phyloP scores from a whole-genome alignment of 176 grass and related monocot species.

The Oryza coarctata region DNA sequence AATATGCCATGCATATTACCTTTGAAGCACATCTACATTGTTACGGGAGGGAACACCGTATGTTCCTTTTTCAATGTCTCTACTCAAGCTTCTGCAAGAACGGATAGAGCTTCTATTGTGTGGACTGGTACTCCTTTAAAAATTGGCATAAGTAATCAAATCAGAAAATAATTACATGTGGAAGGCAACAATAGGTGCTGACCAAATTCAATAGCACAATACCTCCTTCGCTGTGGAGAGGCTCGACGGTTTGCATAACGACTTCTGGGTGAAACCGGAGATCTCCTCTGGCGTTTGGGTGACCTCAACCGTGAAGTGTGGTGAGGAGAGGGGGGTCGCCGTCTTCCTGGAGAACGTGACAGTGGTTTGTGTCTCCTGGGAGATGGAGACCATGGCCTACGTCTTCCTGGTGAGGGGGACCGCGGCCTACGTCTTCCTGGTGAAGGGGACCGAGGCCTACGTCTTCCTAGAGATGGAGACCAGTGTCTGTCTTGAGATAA shows the following conservation, averaged over 20 bases:
- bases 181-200: conserved; percentile 8
- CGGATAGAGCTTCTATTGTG: conserved; percentile 52
- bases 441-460: conserved; percentile 37
- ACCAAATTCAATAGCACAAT: conserved; percentile 3
- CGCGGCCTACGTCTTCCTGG: conserved; percentile 33
- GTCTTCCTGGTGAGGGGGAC: conserved; percentile 35
- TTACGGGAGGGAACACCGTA: conserved; percentile 38
- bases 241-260: conserved; percentile 38
- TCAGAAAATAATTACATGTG: conserved; percentile 16
- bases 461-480: conserved; percentile 41
- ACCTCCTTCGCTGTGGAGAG: conserved; percentile 56
- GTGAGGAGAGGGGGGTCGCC: conserved; percentile 25
- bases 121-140: conserved; percentile 61
- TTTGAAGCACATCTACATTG: conserved; percentile 44
- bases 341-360: conserved; percentile 25
- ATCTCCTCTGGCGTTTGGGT: conserved; percentile 42
- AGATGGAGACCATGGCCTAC: conserved; percentile 37
- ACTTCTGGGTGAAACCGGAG: conserved; percentile 39
- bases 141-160: conserved; percentile 14
- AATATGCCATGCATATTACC: conserved; percentile 40
- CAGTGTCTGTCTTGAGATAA: conserved; percentile 37
- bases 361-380: conserved; percentile 18
- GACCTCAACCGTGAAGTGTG: conserved; percentile 29
- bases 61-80: conserved; percentile 46
- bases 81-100: conserved; percentile 47